These are phyloP conservation scores for Eutrema salsugineum DNA, from an alignment of 441 rosid genomes.

Conservation along the genomic window DNA sequence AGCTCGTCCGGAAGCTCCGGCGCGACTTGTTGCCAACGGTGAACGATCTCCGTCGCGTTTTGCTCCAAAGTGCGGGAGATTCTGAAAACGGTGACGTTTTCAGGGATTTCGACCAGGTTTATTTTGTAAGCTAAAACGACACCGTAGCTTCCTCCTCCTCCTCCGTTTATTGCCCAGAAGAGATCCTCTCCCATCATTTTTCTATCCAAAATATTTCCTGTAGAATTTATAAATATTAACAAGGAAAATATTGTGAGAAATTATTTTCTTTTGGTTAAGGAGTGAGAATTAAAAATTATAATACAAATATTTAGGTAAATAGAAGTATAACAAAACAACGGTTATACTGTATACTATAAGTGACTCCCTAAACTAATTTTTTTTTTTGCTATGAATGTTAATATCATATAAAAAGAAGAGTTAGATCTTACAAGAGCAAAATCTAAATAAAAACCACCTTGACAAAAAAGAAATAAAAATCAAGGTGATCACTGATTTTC, in stretches of 20 bases:
- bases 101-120: slow-evolving; percentile 44
- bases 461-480: too few relatives aligned
- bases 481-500: too few relatives aligned
- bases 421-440: too few relatives aligned
- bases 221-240: neutral
- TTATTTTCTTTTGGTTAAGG: too few relatives aligned
- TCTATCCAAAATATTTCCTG: slow-evolving; percentile 40
- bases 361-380: neutral
- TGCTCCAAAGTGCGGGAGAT: slow-evolving; percentile 34
- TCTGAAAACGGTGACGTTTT: slow-evolving; percentile 42
- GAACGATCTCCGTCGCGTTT: slow-evolving; percentile 36
- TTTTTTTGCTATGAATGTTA: too few relatives aligned
- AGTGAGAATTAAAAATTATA: neutral
- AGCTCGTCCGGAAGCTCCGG: slow-evolving; percentile 36
- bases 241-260: neutral
- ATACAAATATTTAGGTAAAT: neutral
- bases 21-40: slow-evolving; percentile 42
- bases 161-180: slow-evolving; percentile 56
- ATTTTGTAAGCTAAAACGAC: slow-evolving; percentile 42
- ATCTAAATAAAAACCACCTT: too few relatives aligned
- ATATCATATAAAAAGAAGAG: too few relatives aligned
- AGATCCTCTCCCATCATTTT: slow-evolving; percentile 52
- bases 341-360: neutral
- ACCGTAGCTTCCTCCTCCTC: slow-evolving; percentile 54
- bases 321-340: neutral